Evolutionary conservation across 192 early-diverging fungal species (phyloP).

Genomic region (Blastocladiella britannica): DNA sequence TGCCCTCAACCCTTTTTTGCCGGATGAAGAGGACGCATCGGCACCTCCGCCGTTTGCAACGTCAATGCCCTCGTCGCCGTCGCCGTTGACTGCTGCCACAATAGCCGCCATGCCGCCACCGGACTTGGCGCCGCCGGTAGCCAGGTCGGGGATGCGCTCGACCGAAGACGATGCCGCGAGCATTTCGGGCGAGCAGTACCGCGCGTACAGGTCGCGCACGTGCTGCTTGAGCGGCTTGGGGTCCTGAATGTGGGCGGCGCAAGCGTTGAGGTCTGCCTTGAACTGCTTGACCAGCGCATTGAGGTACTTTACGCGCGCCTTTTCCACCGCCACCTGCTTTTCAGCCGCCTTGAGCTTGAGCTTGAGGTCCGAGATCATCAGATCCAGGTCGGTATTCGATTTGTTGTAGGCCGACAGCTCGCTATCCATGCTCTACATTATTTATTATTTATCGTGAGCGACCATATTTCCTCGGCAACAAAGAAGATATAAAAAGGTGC

Average conservation of each 20-base stretch:
- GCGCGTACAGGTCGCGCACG: constrained; percentile 33
- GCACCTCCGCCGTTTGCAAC: constrained; percentile 15
- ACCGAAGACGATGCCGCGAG: neutral
- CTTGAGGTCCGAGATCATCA: constrained; percentile 32
- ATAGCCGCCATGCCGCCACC: too few species aligned
- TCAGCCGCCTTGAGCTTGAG: constrained; percentile 32
- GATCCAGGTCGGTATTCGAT: constrained; percentile 27
- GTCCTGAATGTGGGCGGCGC: constrained; percentile 33
- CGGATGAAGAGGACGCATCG: constrained; percentile 29
- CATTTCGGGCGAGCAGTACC: constrained; percentile 19
- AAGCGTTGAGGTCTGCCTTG: constrained; percentile 32
- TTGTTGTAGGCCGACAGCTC: constrained; percentile 37
- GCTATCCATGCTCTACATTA: constrained; percentile 37
- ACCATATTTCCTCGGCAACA: too few species aligned
- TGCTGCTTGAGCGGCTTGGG: constrained; percentile 32
- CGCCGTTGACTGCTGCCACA: too few species aligned
- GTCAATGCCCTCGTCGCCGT: neutral
- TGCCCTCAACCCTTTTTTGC: too few species aligned
- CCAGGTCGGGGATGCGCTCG: neutral
- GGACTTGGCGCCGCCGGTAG: neutral
- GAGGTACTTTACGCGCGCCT: constrained; percentile 13
- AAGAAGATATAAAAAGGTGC: constrained; percentile 11
- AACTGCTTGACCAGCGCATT: constrained; percentile 22
- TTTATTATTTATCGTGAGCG: too few species aligned
- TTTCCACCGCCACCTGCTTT: constrained; percentile 29